Evolutionary conservation across 2,329 filamentous ascomycete genomes (phyloP).

Genomic region (Venturia oleaginea): DNA sequence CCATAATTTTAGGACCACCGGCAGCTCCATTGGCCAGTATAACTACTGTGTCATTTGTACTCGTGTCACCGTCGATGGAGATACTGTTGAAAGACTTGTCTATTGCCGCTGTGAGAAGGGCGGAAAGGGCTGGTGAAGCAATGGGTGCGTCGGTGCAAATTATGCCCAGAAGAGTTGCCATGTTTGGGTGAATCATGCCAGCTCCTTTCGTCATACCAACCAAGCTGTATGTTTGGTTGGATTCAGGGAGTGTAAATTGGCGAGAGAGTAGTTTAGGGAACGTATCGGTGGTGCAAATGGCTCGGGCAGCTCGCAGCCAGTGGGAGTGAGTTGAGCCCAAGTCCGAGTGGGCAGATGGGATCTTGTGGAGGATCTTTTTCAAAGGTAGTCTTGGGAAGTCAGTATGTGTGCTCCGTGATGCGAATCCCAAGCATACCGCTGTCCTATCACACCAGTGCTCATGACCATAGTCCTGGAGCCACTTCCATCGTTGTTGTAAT

Average conservation of each 20-base stretch:
- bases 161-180: slow-evolving; percentile 90
- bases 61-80: slow-evolving; percentile 93
- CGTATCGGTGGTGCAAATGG: slow-evolving; percentile 97
- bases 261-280: slow-evolving; percentile 91
- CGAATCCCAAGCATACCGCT: slow-evolving; percentile 47
- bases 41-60: slow-evolving; percentile 92
- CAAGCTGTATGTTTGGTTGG: slow-evolving; percentile 67
- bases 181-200: slow-evolving; percentile 98
- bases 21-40: slow-evolving; percentile 93
- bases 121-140: slow-evolving; percentile 54
- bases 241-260: slow-evolving; percentile 75
- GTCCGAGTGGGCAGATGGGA: slow-evolving; percentile 64
- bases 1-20: slow-evolving; percentile 56
- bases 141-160: slow-evolving; percentile 87
- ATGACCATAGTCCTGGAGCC: slow-evolving; percentile 74
- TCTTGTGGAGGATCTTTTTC: slow-evolving; percentile 67
- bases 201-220: slow-evolving; percentile 96
- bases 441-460: slow-evolving; percentile 97
- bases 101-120: slow-evolving; percentile 64
- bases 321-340: slow-evolving; percentile 70
- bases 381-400: slow-evolving; percentile 61
- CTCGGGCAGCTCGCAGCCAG: slow-evolving; percentile 78
- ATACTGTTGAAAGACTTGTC: slow-evolving; percentile 92
- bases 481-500: slow-evolving; percentile 32
- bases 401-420: not conserved